Conservation (phyloP, 495 filamentous ascomycete genomes). For the Penicillium desertorum region DNA sequence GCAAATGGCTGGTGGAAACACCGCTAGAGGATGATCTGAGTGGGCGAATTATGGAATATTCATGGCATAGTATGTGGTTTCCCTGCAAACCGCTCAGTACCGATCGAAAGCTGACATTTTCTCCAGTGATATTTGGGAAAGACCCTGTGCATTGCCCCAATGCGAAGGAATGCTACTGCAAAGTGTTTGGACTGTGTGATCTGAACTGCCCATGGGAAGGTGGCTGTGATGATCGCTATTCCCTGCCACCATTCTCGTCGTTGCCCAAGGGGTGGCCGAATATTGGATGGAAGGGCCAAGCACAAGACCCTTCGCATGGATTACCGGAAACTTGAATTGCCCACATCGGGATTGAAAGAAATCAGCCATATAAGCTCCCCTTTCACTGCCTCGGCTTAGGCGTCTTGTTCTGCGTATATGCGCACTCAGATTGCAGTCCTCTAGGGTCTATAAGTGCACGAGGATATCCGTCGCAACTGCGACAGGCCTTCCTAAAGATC, state of each 20-base stretch:
- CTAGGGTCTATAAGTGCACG: neutral
- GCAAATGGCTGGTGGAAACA: conserved; percentile 61
- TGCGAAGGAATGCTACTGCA: conserved; percentile 61
- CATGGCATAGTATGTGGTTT: conserved; percentile 60
- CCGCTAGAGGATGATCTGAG: conserved; percentile 54
- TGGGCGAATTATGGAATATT: conserved; percentile 71
- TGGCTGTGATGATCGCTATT: conserved; percentile 46
- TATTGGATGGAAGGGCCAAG: conserved; percentile 50
- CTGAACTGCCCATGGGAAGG: conserved; percentile 40
- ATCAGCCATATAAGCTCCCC: neutral
- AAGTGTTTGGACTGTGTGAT: conserved; percentile 60
- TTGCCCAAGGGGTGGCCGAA: conserved; percentile 54
- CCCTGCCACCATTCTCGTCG: conserved; percentile 46
- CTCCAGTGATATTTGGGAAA: conserved; percentile 51
- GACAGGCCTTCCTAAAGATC: neutral
- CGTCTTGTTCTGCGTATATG: neutral
- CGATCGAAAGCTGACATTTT: conserved; percentile 13
- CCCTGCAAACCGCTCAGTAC: neutral
- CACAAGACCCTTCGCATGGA: conserved; percentile 39
- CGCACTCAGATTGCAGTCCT: neutral
- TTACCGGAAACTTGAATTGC: conserved; percentile 36
- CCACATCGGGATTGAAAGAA: neutral
- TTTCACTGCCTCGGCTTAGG: neutral
- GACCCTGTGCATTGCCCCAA: conserved; percentile 56
- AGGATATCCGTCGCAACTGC: neutral